Evolutionary conservation across 1,284 basidiomycete genomes (phyloP), one percentile per base, ranked within the genome.

Genomic region (Pseudozyma tsukubaensis): DNA sequence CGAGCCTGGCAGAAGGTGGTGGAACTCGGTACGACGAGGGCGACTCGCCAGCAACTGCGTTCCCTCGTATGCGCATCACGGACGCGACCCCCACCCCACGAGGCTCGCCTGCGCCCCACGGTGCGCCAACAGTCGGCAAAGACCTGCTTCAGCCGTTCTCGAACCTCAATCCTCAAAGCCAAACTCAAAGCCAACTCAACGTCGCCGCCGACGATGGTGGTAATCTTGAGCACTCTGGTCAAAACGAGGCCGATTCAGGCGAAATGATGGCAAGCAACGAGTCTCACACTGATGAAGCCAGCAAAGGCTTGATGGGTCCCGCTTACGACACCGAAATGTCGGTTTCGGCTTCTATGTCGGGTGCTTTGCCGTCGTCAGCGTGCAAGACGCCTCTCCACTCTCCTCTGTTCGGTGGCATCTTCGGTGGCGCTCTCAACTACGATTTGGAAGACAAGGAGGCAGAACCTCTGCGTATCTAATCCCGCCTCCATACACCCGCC

Each of bases 351-450:
- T 61, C 62, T 2, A 64, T 63, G 44, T 59, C 73, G 0, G 67
- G 63, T 42, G 65, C 63, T 24, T 59, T 74, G 35, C 78, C 77
- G 1, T 77, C 77, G 14, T 80, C 78, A 8, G 75, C 72, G 4
- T 77, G 73, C 63, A 78, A 78, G 53, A 66, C 71, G 16, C 78
- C 78, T 10, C 61, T 80, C 0, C 70, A 79, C 47, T 80, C 78
- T 37, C 78, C 78, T 3, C 53, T 80, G 40, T 80, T 80, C 49
- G 76, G 78, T n/a, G 73, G 77, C 53, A 77, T 80, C 59, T 72
- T 79, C 52, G 69, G 69, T 44, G 73, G 69, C 29, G 71, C 65
- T n/a, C 60, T 76, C 45, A 71, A 58, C 53, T 77, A 79, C 44
- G 78, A 78, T 47, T 36, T 76, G 32, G 78, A 78, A 35, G 63